Evolutionary conservation across 78 protist genomes (phyloP), one percentile per base, ranked within the genome.

Genomic region (Cavenderia fasciculata): DNA sequence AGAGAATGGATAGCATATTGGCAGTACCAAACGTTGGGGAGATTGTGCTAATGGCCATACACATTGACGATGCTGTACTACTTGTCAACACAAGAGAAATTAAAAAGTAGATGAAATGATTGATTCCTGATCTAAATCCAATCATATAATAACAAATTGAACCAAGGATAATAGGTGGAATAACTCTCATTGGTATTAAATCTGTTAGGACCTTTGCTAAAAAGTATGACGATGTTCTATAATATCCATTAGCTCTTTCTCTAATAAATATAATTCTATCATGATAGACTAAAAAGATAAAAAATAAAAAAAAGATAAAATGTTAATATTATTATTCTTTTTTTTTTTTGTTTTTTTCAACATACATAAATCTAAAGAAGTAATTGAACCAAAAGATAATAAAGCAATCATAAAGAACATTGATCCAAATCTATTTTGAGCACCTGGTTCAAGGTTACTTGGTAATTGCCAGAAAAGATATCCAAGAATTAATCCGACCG

Each of bases 91-190:
- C 94, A 44, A 94, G 44, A 16, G 78, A 23, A 12, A 84, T 59
- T 23, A 89, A 33, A 90, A 88, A 88, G 40, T 70, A 75, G 49
- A 88, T 23, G 34, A 89, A 76, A 84, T 87, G 91, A 16, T 52
- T 38, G 12, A 69, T n/a, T 21, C 93, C 92, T 2, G 75, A 43
- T 11, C 92, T 72, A 34, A 95, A 77, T 31, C 97, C 97, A 57
- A 92, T 92, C 95, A 95, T 92, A 49, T 59, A 87, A 54, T 95
- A 95, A 49, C 94, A 87, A 54, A 87, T 95, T 2, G 92, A 57
- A 33, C 94, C 97, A 14, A 95, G 36, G 31, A 95, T 11, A 29
- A 95, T 43, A 18, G 97, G 93, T 40, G 97, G 97, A 16, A 95
- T 25, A n/a, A 95, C 74, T 40, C 97, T 59, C 92, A 95, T 74